A percentile compares a stretch with the other conserved stretches of the same genome.
These are phyloP conservation scores for Knufia fluminis DNA, from an alignment of 2,329 filamentous ascomycete species.

Conservation along the genomic window DNA sequence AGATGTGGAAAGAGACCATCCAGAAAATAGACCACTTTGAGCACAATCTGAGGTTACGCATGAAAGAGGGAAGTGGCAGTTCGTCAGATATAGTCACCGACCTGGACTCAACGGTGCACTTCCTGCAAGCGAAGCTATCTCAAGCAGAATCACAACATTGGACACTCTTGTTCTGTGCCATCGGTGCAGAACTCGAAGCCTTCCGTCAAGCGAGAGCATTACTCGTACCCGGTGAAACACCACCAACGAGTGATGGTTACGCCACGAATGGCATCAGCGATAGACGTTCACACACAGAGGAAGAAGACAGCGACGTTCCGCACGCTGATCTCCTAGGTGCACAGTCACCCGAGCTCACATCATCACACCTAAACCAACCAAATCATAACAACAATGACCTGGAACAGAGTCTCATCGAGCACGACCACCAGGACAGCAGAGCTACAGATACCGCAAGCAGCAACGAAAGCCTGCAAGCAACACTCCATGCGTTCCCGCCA, in stretches of 20 bases:
- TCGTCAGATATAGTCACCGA: slow-evolving; percentile 10
- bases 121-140: slow-evolving; percentile 42
- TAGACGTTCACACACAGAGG: background rate
- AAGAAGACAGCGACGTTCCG: slow-evolving; percentile 11
- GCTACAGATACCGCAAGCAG: slow-evolving; percentile 12
- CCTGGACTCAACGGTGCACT: slow-evolving; percentile 20
- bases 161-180: slow-evolving; percentile 53
- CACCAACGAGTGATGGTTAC: background rate
- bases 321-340: slow-evolving; percentile 9
- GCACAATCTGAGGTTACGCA: slow-evolving; percentile 33
- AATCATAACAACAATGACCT: slow-evolving; percentile 8
- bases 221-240: slow-evolving; percentile 29
- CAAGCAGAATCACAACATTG: slow-evolving; percentile 46
- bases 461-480: slow-evolving; percentile 21
- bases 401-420: too few species aligned
- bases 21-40: slow-evolving; percentile 46
- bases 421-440: background rate
- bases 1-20: slow-evolving; percentile 49
- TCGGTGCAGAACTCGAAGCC: slow-evolving; percentile 54
- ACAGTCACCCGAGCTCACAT: background rate
- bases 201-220: slow-evolving; percentile 32
- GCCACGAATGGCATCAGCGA: background rate
- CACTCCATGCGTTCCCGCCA: slow-evolving; percentile 14
- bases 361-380: background rate
- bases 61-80: slow-evolving; percentile 5